phyloP scores from a whole-genome alignment of 129 eudicot species.

The Pulicaria dysenterica region DNA sequence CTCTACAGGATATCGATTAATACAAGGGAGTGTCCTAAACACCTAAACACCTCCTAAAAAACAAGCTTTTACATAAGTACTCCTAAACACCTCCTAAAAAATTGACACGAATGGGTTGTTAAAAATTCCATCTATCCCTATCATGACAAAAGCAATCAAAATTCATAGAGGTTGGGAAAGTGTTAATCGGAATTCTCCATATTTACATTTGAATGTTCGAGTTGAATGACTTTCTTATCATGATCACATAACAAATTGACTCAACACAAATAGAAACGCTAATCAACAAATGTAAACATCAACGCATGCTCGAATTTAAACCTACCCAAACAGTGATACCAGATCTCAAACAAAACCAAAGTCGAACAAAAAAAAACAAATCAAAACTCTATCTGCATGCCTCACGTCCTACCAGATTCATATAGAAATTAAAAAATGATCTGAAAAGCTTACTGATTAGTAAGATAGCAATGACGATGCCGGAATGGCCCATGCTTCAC shows the following conservation, averaged over 20 bases:
- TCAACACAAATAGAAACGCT: background rate
- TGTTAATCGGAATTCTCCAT: conserved; percentile 3
- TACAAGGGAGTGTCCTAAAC: no score
- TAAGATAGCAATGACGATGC: conserved; percentile 34
- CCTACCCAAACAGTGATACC: background rate
- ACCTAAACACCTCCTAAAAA: no score
- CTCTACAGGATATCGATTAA: background rate
- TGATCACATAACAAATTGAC: background rate
- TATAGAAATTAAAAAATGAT: background rate
- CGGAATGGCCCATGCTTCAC: conserved; percentile 32
- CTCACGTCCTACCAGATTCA: background rate
- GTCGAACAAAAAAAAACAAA: background rate
- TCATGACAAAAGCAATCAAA: no score
- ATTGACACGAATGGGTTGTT: no score
- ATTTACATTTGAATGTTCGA: background rate
- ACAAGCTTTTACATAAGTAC: no score
- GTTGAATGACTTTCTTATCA: background rate
- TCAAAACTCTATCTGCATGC: background rate
- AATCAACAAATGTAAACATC: background rate
- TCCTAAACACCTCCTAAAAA: no score
- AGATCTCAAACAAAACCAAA: conserved; percentile 26
- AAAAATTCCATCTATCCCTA: no score
- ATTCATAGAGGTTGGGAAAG: background rate
- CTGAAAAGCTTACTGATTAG: conserved; percentile 33
- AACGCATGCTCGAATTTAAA: background rate